Evolutionary conservation across 2,329 filamentous ascomycete species (phyloP).

Genomic region (Fusarium algeriense): DNA sequence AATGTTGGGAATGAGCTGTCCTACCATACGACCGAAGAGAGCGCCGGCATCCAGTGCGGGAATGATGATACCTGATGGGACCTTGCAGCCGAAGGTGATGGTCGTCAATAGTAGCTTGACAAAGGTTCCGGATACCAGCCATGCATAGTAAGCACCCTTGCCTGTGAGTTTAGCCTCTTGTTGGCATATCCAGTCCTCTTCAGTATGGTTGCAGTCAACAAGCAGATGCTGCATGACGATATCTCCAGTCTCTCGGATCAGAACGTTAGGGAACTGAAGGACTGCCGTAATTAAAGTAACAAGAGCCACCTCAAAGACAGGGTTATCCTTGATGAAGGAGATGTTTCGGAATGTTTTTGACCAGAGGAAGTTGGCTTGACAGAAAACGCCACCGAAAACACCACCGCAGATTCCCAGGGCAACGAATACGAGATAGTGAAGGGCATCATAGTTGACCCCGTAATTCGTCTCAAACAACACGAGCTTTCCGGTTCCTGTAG

Average conservation of each 20-base stretch:
- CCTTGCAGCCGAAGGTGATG: conserved; percentile 36
- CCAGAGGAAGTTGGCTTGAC: conserved; percentile 25
- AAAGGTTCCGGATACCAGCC: conserved; percentile 25
- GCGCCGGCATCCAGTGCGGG: conserved; percentile 29
- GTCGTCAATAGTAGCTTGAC: conserved; percentile 29
- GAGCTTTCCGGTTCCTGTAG: conserved; percentile 26
- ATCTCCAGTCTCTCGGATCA: conserved; percentile 32
- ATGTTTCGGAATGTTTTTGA: conserved; percentile 26
- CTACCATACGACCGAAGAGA: conserved; percentile 27
- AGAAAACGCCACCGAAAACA: conserved; percentile 23
- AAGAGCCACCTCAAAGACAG: conserved; percentile 19
- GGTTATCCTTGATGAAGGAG: conserved; percentile 10
- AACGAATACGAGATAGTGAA: conserved; percentile 27
- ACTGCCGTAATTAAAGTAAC: conserved; percentile 17
- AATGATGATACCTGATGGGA: conserved; percentile 35
- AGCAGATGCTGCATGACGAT: conserved; percentile 31
- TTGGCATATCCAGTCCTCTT: conserved; percentile 28
- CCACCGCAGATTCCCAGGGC: conserved; percentile 29
- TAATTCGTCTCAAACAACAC: conserved; percentile 38
- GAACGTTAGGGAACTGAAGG: conserved; percentile 20
- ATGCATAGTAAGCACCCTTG: conserved; percentile 24
- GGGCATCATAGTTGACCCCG: conserved; percentile 25
- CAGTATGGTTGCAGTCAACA: conserved; percentile 21
- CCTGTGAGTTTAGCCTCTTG: conserved; percentile 19
- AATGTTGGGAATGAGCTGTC: conserved; percentile 16